phyloP scores from a whole-genome alignment of 2,329 filamentous ascomycete species.

The Microascus cirrosus region DNA sequence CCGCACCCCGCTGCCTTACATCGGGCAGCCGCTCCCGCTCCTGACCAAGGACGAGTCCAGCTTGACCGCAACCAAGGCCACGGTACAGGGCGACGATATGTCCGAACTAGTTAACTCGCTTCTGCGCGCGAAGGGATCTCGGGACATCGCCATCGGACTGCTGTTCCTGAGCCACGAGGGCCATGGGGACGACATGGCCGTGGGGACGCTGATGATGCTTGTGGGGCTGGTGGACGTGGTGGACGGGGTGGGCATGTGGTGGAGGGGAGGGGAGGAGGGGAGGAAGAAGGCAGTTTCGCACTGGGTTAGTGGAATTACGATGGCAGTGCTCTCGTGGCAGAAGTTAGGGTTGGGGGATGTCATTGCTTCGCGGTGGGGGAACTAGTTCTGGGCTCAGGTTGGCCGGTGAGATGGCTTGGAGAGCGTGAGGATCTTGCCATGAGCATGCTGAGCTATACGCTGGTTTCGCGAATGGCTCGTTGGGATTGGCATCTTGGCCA shows the following conservation, averaged over 20 bases:
- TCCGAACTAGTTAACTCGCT: slow-evolving; percentile 1
- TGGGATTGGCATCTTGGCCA: not conserved
- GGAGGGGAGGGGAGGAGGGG: slow-evolving; percentile 4
- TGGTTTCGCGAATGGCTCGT: not conserved
- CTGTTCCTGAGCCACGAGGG: slow-evolving; percentile 4
- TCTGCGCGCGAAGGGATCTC: slow-evolving; percentile 1
- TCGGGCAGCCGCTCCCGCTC: slow-evolving; percentile 4
- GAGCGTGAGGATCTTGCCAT: not conserved
- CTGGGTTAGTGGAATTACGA: not conserved
- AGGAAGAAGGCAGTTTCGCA: slow-evolving; percentile 1
- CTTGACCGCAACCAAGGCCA: not conserved
- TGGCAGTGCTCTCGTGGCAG: slow-evolving; percentile 1
- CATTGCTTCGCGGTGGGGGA: slow-evolving; percentile 3
- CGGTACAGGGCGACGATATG: not conserved
- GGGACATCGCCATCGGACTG: slow-evolving; percentile 3
- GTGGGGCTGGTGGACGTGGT: slow-evolving; percentile 1
- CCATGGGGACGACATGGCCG: slow-evolving; percentile 4
- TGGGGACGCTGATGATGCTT: slow-evolving; percentile 3
- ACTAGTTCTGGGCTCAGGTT: not conserved
- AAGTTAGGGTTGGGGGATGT: slow-evolving; percentile 2
- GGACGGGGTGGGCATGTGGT: not conserved
- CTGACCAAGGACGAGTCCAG: slow-evolving; percentile 2
- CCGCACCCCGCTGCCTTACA: not conserved
- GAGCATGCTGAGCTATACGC: too few species aligned
- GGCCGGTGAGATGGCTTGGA: not conserved